A percentile compares a stretch with the other conserved stretches of the same genome.
phyloP scores from a whole-genome alignment of 192 early-diverging fungal genomes.

The Podila horticola region DNA sequence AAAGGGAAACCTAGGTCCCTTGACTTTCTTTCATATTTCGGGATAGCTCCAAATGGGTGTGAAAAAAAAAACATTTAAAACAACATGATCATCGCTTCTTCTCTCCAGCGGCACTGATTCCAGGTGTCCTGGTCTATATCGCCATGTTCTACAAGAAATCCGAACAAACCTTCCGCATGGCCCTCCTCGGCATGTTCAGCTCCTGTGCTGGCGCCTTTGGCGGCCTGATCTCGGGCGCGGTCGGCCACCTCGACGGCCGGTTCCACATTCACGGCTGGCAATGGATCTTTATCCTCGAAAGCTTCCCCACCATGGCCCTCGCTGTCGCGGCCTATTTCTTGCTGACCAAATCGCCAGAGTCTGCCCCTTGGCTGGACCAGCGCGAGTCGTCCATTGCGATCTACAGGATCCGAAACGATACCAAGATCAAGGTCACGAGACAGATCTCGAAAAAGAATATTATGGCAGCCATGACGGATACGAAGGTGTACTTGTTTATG shows the following conservation, averaged over 20 bases:
- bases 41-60: too few species aligned
- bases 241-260: conserved; percentile 60
- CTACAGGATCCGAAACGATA: conserved; percentile 42
- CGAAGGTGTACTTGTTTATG: conserved; percentile 42
- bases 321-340: conserved; percentile 18
- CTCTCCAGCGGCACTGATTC: conserved; percentile 62
- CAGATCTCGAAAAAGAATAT: conserved; percentile 18
- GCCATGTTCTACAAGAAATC: conserved; percentile 65
- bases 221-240: conserved; percentile 68
- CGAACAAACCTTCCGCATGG: conserved; percentile 64
- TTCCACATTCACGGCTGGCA: conserved; percentile 61
- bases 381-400: conserved; percentile 38
- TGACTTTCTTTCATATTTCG: conserved; percentile 38
- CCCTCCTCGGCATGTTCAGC: conserved; percentile 56
- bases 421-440: conserved; percentile 36
- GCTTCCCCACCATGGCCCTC: conserved; percentile 11
- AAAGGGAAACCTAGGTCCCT: neutral
- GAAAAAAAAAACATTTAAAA: too few species aligned
- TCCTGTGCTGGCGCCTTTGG: conserved; percentile 64
- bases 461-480: conserved; percentile 27
- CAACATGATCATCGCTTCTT: neutral
- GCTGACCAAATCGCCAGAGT: conserved; percentile 36
- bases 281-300: conserved; percentile 52
- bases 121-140: conserved; percentile 64
- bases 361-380: conserved; percentile 32